Percentiles rank a stretch among this genome's conserved stretches.
Evolutionary conservation across 768 basidiomycete genomes (phyloP).

Genomic region (Stropharia rugosoannulata): DNA sequence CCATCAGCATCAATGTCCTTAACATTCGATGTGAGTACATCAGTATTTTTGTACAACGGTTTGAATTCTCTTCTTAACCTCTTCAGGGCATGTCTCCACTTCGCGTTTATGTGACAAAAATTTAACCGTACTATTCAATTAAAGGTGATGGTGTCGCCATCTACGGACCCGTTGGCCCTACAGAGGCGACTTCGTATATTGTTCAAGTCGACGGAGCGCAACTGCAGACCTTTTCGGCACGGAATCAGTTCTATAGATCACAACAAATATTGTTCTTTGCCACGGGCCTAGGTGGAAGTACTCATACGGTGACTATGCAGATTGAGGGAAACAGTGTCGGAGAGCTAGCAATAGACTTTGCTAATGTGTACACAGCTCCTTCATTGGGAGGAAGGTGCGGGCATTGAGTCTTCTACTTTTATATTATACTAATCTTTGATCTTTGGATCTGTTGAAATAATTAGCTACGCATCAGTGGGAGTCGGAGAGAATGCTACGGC

Average conservation of each 20-base stretch:
- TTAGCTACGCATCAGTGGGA: no score
- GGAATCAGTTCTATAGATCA: slow-evolving; percentile 12
- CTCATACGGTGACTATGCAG: slow-evolving; percentile 11
- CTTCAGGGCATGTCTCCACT: background rate
- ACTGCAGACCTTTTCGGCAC: slow-evolving; percentile 5
- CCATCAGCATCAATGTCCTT: background rate
- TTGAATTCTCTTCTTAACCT: background rate
- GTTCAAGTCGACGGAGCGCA: slow-evolving; percentile 12
- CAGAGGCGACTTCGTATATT: background rate
- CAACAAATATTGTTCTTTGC: slow-evolving; percentile 17
- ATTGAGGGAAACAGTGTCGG: background rate
- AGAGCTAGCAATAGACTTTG: slow-evolving; percentile 20
- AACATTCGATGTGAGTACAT: background rate
- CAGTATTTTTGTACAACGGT: background rate
- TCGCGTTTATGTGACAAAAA: background rate
- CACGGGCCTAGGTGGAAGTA: slow-evolving; percentile 15
- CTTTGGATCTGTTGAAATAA: no score
- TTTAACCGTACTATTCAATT: background rate
- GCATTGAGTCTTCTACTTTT: no score
- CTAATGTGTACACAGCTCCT: slow-evolving; percentile 19
- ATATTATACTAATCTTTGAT: no score
- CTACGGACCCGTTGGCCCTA: background rate
- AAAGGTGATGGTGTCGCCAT: slow-evolving; percentile 1
- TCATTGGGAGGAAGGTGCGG: slow-evolving; percentile 22
- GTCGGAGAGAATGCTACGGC: no score